Evolutionary conservation across 495 filamentous ascomycete genomes (phyloP).

Genomic region (Glonium stellatum): DNA sequence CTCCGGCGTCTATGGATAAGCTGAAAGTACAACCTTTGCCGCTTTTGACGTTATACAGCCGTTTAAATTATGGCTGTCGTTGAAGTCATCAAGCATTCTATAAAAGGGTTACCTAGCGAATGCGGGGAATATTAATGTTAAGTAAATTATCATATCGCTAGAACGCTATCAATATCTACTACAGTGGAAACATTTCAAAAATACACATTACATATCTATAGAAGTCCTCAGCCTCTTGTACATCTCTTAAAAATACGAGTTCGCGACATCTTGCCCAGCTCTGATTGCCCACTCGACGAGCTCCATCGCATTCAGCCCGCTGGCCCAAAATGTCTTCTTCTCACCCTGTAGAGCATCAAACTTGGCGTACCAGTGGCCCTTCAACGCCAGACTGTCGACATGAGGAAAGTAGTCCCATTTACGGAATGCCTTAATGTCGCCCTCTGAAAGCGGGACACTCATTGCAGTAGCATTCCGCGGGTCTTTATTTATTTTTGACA

Average conservation of each 20-base stretch:
- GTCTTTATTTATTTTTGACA: constrained; percentile 28
- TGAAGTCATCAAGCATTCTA: too few species aligned
- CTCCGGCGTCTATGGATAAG: too few species aligned
- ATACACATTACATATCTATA: too few species aligned
- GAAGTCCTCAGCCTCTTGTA: too few species aligned
- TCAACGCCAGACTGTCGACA: constrained; percentile 14
- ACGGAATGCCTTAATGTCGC: constrained; percentile 19
- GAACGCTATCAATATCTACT: too few species aligned
- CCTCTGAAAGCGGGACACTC: constrained; percentile 1
- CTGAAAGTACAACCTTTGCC: too few species aligned
- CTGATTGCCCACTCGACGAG: constrained; percentile 25
- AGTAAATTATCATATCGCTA: too few species aligned
- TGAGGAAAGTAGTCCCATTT: constrained; percentile 31
- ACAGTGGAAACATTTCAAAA: too few species aligned
- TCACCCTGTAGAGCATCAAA: constrained; percentile 23
- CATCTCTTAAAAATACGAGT: constrained; percentile 11
- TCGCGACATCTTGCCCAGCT: constrained; percentile 20
- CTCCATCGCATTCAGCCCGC: constrained; percentile 23
- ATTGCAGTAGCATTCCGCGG: constrained; percentile 13
- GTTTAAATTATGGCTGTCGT: too few species aligned
- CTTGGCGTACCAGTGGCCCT: constrained; percentile 14
- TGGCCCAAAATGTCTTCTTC: constrained; percentile 24
- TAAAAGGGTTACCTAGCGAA: too few species aligned
- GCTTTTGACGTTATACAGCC: too few species aligned
- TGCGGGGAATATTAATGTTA: too few species aligned